Conservation (phyloP, 768 basidiomycete species). For the Chalciporus sphaerocephalus region DNA sequence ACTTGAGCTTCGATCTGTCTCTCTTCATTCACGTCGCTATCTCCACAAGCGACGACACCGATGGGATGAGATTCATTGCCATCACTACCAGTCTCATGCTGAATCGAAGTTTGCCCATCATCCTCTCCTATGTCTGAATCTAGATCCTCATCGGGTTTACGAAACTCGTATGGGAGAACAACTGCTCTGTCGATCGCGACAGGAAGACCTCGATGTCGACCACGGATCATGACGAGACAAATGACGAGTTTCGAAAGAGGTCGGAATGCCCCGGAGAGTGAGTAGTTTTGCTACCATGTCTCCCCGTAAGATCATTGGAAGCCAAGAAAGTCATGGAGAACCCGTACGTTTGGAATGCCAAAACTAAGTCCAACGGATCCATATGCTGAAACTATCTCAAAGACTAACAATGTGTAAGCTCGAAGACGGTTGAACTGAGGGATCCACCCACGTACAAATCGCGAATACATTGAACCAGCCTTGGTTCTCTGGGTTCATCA, state of each 20-base stretch:
- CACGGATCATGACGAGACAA: constrained; percentile 88
- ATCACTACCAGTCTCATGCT: neutral
- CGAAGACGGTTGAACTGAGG: neutral
- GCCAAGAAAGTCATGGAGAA: neutral
- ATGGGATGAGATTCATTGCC: neutral
- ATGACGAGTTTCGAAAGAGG: constrained; percentile 86
- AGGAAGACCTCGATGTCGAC: constrained; percentile 84
- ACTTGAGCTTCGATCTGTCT: neutral
- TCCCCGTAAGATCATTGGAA: constrained; percentile 1
- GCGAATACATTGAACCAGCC: constrained; percentile 84
- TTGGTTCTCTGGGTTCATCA: constrained; percentile 49
- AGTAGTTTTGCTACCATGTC: constrained; percentile 64
- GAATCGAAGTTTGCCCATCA: constrained; percentile 13
- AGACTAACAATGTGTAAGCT: constrained; percentile 44
- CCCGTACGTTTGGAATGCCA: constrained; percentile 72
- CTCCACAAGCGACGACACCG: neutral
- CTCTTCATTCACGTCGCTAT: neutral
- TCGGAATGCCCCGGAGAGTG: constrained; percentile 72
- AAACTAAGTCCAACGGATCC: constrained; percentile 87
- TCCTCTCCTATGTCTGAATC: constrained; percentile 6
- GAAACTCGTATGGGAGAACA: constrained; percentile 67
- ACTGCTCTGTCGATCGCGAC: constrained; percentile 87
- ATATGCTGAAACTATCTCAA: constrained; percentile 85
- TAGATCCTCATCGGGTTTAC: constrained; percentile 25
- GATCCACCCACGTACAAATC: constrained; percentile 47